Conservation (phyloP, 805 yeast genomes). For the Nadsonia fulvescens region DNA sequence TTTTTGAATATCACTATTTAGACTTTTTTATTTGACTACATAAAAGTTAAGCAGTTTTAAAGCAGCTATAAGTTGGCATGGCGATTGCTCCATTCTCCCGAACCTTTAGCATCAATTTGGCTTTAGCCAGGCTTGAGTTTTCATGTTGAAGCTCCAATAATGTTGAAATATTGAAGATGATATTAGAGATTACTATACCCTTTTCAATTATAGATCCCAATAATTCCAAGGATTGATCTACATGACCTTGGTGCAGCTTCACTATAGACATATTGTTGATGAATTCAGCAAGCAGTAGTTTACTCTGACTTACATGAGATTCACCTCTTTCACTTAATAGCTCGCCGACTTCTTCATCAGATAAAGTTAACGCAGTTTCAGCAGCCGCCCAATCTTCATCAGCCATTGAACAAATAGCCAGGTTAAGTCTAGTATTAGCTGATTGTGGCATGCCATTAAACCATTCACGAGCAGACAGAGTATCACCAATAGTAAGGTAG, state of each 20-base stretch:
- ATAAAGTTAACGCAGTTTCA: too few species aligned
- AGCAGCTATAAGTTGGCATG: too few species aligned
- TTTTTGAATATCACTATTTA: too few species aligned
- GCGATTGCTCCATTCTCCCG: too few species aligned
- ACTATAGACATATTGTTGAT: constrained; percentile 10
- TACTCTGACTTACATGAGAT: background rate
- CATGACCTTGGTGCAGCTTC: constrained; percentile 13
- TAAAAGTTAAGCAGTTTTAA: too few species aligned
- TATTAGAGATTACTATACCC: constrained; percentile 4
- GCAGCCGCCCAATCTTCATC: constrained; percentile 14
- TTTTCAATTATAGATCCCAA: constrained; percentile 9
- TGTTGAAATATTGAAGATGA: constrained; percentile 13
- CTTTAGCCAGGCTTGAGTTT: too few species aligned
- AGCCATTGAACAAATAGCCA: constrained; percentile 12
- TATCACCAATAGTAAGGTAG: constrained; percentile 15
- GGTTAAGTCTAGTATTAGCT: constrained; percentile 1
- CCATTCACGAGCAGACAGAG: constrained; percentile 17
- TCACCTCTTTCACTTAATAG: constrained; percentile 1
- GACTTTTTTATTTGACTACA: too few species aligned
- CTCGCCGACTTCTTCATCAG: constrained; percentile 2
- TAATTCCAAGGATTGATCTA: constrained; percentile 9
- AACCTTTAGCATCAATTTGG: too few species aligned
- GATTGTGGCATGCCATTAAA: constrained; percentile 5
- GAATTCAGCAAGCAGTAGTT: constrained; percentile 1
- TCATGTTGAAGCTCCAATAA: constrained; percentile 14